Percentiles rank a stretch among this genome's conserved stretches.
phyloP scores from a whole-genome alignment of 192 early-diverging fungal genomes.

The Jimgerdemannia lactiflua region DNA sequence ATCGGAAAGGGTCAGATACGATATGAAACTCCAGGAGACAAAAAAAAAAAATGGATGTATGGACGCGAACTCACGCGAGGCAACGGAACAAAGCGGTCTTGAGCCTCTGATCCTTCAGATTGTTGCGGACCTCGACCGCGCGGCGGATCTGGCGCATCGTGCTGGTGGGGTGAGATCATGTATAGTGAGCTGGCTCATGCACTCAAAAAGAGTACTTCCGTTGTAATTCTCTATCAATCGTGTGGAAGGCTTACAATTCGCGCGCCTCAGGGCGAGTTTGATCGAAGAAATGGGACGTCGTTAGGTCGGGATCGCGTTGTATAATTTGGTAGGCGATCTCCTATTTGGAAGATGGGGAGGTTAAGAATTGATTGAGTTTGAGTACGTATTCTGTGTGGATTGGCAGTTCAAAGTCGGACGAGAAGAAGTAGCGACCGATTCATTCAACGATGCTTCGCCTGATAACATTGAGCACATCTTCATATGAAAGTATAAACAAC shows the following conservation, averaged over 20 bases:
- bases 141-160: slow-evolving; percentile 54
- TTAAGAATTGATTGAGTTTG: neutral
- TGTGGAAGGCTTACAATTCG: slow-evolving; percentile 40
- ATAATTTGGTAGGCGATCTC: slow-evolving; percentile 44
- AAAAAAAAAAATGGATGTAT: neutral
- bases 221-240: neutral
- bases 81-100: slow-evolving; percentile 31
- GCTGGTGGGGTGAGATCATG: slow-evolving; percentile 5
- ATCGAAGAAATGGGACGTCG: slow-evolving; percentile 42
- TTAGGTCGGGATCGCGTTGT: slow-evolving; percentile 50
- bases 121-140: slow-evolving; percentile 28
- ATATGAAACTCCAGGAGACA: no score
- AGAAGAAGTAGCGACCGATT: neutral
- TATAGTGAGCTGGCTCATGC: no score
- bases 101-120: slow-evolving; percentile 37
- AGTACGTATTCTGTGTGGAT: neutral
- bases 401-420: neutral
- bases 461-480: neutral
- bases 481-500: neutral
- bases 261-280: slow-evolving; percentile 42
- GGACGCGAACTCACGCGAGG: slow-evolving; percentile 21
- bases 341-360: neutral
- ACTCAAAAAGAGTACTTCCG: neutral
- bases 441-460: neutral
- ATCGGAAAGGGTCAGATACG: neutral